phyloP scores from a whole-genome alignment of 208 protist species.

The Trypanosoma lewisi region DNA sequence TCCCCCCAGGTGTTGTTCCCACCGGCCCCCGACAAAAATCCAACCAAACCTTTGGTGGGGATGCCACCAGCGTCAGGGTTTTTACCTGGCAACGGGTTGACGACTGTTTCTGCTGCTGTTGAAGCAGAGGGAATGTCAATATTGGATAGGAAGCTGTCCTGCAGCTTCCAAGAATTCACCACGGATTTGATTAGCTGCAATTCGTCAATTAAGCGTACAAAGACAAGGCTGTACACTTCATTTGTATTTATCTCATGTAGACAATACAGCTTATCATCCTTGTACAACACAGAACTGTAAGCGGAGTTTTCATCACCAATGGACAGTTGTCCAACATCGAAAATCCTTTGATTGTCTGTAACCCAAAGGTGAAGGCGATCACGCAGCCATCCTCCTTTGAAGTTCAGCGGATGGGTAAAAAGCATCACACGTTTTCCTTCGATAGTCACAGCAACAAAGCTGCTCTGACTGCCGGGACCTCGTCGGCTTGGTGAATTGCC shows the following conservation, averaged over 20 bases:
- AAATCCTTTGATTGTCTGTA: slow-evolving; percentile 12
- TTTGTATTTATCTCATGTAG: slow-evolving; percentile 7
- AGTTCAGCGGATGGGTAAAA: slow-evolving; percentile 15
- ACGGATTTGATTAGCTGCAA: slow-evolving; percentile 2
- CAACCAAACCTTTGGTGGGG: slow-evolving; percentile 10
- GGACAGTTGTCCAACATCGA: slow-evolving; percentile 19
- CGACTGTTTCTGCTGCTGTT: too few relatives aligned
- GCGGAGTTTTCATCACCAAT: slow-evolving; percentile 7
- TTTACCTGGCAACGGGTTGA: too few relatives aligned
- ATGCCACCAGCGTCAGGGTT: not conserved
- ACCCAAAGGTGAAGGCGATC: slow-evolving; percentile 21
- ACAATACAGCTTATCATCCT: slow-evolving; percentile 10
- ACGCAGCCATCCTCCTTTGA: not conserved
- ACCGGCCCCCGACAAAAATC: slow-evolving; percentile 1
- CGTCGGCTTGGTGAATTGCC: slow-evolving; percentile 7
- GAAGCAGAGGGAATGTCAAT: too few relatives aligned
- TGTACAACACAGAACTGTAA: slow-evolving; percentile 20
- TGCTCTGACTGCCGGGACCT: slow-evolving; percentile 1
- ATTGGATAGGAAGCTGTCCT: too few relatives aligned
- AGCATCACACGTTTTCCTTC: slow-evolving; percentile 19
- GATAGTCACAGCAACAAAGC: slow-evolving; percentile 11
- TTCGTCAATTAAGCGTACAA: slow-evolving; percentile 10
- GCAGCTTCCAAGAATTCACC: not conserved
- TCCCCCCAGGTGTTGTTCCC: not conserved
- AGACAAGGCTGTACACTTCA: slow-evolving; percentile 8